Evolutionary conservation across 257 asterid species (phyloP), one percentile per base, ranked within the genome.

Genomic region (Petunia secreta): DNA sequence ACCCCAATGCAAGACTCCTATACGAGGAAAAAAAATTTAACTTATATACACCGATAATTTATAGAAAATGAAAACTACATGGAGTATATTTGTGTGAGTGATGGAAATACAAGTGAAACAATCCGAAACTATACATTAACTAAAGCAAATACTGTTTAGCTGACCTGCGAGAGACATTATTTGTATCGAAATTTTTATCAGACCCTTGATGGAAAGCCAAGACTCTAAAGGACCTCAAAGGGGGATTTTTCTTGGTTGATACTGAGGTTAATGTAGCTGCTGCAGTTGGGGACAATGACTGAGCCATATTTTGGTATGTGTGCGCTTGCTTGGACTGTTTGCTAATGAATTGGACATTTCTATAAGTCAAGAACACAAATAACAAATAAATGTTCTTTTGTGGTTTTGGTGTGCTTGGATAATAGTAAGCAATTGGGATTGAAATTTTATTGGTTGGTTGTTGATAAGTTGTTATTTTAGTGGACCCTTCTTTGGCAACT

Each of bases 381-480:
- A 43, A 41, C 15, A 37, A 67, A 67, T 1, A 71, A 71, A 50
- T 34, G 46, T 87, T 82, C 63, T 53, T 71, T 55, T 37, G 82
- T 11, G 77, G 59, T 46, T 48, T 69, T 48, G 10, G 77, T 37
- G 46, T 38, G 62, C 10, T 15, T n/a, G 81, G 81, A 41, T 62
- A 43, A 13, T 54, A 13, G 41, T 64, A 52, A 8, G 79, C 13
- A 64, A 63, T 50, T 63, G 53, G 60, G 58, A 54, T 34, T 77
- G 15, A 64, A 82, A 69, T 65, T 75, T 87, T 83, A 92, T 93
- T 93, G 97, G 98, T 85, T 83, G 69, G 52, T 82, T 68, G 58
- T 58, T 59, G 97, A 90, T 92, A 93, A 93, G 92, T 87, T 84
- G 83, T 86, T 67, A 57, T 57, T 84, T 80, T 80, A 57, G 85